Evolutionary conservation across 176 grass and related monocot species (phyloP), one percentile per base, ranked within the genome.

Genomic region (Dactylis glomerata): DNA sequence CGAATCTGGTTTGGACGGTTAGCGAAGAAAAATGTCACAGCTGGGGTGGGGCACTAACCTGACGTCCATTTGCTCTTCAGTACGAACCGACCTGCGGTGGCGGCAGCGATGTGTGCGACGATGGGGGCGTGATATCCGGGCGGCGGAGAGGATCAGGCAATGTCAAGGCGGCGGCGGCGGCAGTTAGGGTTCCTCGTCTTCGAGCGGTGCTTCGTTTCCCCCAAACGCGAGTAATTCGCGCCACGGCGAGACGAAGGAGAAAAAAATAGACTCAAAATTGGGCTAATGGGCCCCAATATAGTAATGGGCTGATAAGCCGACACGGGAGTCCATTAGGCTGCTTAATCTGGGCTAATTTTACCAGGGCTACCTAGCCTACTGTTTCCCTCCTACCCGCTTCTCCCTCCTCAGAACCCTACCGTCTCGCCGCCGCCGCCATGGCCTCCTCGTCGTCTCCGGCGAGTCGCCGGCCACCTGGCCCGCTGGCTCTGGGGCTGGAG

Each of bases 401-500:
- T 8, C 38, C 15, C 30, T n/a, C 22, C 73, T 12, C 30, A 74
- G 24, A 80, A 66, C 75, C 88, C 66, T 78, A 42, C 42, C 70
- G 70, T 15, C 22, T 16, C 41, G 65, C 61, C 15, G 66, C 81
- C 73, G 82, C 68, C 42, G 20, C 83, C 64, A 90, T 87, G 86
- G 26, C 86, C 0, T 79, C 78, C 17, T 49, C 74, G 22, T 13
- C 62, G 45, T 69, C 82, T 26, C 82, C 58, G 82, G 86, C 77
- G 45, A 94, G 26, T 17, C 64, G 80, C 64, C 68, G 74, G 5
- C 45, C 57, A 6, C 1, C 9, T 20, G 87, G 76, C 15, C 86
- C 82, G 3, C 88, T 98, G 22, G 96, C 96, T 0, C 34, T 96
- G 12, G 96, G 96, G 1, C 77, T 99, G 70, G 96, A 96, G 78